Evolutionary conservation across 495 filamentous ascomycete genomes (phyloP).

Genomic region (Podospora bellae-mahoneyi): DNA sequence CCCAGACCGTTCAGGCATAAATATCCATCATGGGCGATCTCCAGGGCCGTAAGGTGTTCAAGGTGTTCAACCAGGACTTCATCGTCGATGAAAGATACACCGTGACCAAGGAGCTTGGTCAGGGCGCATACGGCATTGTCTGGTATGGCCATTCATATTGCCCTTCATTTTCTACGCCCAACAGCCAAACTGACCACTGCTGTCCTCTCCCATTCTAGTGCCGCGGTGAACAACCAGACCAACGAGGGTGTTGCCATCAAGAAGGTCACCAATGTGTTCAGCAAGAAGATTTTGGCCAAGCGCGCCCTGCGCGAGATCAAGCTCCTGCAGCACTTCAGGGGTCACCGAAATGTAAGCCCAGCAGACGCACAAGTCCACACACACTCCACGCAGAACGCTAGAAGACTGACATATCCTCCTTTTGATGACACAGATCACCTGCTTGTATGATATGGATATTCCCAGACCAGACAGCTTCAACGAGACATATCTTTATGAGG

Average conservation of each 20-base stretch:
- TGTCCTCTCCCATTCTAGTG: slow-evolving; percentile 47
- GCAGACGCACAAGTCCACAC: neutral
- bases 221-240: slow-evolving; percentile 85
- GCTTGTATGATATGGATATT: slow-evolving; percentile 99
- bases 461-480: slow-evolving; percentile 97
- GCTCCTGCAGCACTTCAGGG: slow-evolving; percentile 94
- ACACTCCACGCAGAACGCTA: neutral
- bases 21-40: slow-evolving; percentile 64
- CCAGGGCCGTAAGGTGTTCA: slow-evolving; percentile 90
- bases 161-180: slow-evolving; percentile 14
- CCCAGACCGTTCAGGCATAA: slow-evolving; percentile 6
- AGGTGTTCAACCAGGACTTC: slow-evolving; percentile 99
- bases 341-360: slow-evolving; percentile 57
- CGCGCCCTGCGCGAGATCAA: slow-evolving; percentile 97
- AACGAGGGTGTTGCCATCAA: slow-evolving; percentile 98
- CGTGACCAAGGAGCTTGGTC: slow-evolving; percentile 96
- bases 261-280: slow-evolving; percentile 99
- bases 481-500: slow-evolving; percentile 98
- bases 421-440: slow-evolving; percentile 71
- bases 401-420: slow-evolving; percentile 13
- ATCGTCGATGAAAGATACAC: slow-evolving; percentile 97
- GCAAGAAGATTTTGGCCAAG: slow-evolving; percentile 99
- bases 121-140: slow-evolving; percentile 97
- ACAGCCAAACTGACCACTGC: slow-evolving; percentile 7
- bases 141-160: slow-evolving; percentile 61